Evolutionary conservation across 148 eudicot species (phyloP).

Genomic region (Rhododendron vialii): DNA sequence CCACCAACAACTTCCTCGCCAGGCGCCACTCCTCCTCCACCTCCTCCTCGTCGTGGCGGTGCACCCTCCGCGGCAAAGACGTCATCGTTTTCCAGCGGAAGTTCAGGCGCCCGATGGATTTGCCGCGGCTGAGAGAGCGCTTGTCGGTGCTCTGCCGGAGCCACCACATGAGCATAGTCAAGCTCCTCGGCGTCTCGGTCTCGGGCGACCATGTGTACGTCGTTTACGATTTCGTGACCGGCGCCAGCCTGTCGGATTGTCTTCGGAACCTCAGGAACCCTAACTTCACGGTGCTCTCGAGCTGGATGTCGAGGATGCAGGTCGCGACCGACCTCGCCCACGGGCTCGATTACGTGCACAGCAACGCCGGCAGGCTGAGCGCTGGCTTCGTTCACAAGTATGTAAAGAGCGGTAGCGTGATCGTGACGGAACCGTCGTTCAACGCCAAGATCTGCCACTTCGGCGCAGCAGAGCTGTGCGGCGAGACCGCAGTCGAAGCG

Average conservation of each 20-base stretch:
- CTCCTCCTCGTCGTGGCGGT: slow-evolving; percentile 60
- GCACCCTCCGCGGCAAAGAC: slow-evolving; percentile 43
- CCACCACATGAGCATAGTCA: slow-evolving; percentile 54
- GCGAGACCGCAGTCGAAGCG: slow-evolving; percentile 35
- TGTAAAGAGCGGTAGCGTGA: slow-evolving; percentile 55
- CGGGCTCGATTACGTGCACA: slow-evolving; percentile 79
- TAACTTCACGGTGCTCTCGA: slow-evolving; percentile 46
- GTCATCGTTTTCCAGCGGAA: slow-evolving; percentile 63
- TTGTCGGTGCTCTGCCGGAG: slow-evolving; percentile 42
- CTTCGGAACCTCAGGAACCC: slow-evolving; percentile 49
- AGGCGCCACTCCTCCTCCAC: slow-evolving; percentile 31
- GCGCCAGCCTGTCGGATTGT: slow-evolving; percentile 41
- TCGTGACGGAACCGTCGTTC: slow-evolving; percentile 53
- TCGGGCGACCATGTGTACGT: slow-evolving; percentile 54
- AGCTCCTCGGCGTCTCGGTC: slow-evolving; percentile 59
- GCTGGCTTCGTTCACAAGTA: slow-evolving; percentile 62
- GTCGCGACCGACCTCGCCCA: slow-evolving; percentile 63
- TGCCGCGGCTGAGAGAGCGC: slow-evolving; percentile 15
- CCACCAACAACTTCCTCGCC: slow-evolving; percentile 83
- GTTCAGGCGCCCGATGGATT: slow-evolving; percentile 15
- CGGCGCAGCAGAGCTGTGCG: slow-evolving; percentile 82
- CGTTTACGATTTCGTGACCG: slow-evolving; percentile 50
- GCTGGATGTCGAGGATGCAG: slow-evolving; percentile 80
- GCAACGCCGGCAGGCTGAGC: slow-evolving; percentile 41
- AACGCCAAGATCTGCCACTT: slow-evolving; percentile 76